Evolutionary conservation across 768 basidiomycete genomes (phyloP).

Genomic region (Fibroporia radiculosa): DNA sequence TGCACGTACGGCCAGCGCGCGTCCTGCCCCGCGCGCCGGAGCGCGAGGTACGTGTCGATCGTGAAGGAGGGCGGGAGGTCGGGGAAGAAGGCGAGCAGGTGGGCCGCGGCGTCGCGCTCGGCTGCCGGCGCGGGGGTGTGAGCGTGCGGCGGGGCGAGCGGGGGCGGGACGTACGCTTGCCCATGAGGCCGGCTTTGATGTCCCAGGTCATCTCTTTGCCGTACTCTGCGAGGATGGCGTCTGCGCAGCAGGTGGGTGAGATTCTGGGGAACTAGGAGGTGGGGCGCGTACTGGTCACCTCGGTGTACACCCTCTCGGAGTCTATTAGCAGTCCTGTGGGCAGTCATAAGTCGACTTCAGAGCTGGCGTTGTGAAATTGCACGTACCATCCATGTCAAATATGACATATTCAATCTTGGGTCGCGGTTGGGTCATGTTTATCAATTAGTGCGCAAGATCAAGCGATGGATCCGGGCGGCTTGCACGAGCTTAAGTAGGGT

Average conservation of each 20-base stretch:
- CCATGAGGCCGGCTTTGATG: conserved; percentile 86
- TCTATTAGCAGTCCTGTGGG: conserved; percentile 68
- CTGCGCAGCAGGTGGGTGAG: conserved; percentile 26
- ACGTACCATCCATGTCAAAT: conserved; percentile 30
- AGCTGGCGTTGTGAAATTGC: not conserved
- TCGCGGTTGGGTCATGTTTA: conserved; percentile 2
- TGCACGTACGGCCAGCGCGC: conserved; percentile 59
- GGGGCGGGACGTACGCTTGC: conserved; percentile 50
- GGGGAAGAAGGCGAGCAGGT: conserved; percentile 74
- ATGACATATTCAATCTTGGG: conserved; percentile 24
- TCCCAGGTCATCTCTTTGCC: conserved; percentile 83
- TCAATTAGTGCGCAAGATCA: too few species aligned
- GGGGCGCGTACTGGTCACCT: conserved; percentile 57
- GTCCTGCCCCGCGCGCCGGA: conserved; percentile 54
- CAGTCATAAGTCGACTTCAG: not conserved
- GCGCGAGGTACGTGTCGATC: conserved; percentile 47
- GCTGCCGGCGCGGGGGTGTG: conserved; percentile 32
- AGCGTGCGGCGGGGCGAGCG: not conserved
- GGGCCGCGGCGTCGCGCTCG: conserved; percentile 51
- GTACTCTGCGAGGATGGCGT: conserved; percentile 63
- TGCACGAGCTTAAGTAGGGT: too few species aligned
- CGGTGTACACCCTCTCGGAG: conserved; percentile 69
- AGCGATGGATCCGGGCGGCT: too few species aligned
- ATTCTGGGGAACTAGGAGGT: not conserved
- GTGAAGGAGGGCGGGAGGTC: conserved; percentile 49